Evolutionary conservation across 2,329 filamentous ascomycete species (phyloP).

Genomic region (Dryadomyces quercivorus): DNA sequence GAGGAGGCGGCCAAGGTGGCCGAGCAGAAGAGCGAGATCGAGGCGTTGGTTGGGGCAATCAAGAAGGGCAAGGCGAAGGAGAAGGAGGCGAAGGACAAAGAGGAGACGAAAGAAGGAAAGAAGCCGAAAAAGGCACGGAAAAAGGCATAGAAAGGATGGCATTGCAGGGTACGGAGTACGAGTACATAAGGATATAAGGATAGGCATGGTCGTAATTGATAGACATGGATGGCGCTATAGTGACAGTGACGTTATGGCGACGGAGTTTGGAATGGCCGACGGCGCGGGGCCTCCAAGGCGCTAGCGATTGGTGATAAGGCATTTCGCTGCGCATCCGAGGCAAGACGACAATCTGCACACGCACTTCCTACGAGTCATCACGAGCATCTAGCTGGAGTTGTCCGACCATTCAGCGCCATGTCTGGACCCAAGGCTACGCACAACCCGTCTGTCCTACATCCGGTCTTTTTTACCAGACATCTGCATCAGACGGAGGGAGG

Average conservation of each 20-base stretch:
- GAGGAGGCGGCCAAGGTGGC: constrained; percentile 12
- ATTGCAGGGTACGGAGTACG: too few relatives aligned
- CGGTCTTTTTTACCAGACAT: constrained; percentile 62
- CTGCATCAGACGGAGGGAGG: constrained; percentile 32
- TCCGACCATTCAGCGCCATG: not conserved
- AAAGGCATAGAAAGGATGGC: not conserved
- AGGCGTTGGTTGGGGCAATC: constrained; percentile 29
- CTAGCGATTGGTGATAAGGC: too few relatives aligned
- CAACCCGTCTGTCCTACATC: constrained; percentile 52
- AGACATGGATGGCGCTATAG: too few relatives aligned
- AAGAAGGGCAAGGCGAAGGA: constrained; percentile 23
- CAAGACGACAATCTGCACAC: too few relatives aligned
- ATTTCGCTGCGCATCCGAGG: too few relatives aligned
- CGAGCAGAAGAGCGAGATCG: constrained; percentile 22
- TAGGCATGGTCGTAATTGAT: too few relatives aligned
- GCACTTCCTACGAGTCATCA: too few relatives aligned
- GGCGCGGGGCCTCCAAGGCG: too few relatives aligned
- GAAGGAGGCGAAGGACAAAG: constrained; percentile 4
- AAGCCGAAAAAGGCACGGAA: not conserved
- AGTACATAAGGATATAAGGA: too few relatives aligned
- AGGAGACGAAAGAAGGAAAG: not conserved
- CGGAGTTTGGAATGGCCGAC: too few relatives aligned
- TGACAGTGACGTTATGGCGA: too few relatives aligned
- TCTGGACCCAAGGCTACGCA: constrained; percentile 16
- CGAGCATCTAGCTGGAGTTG: too few relatives aligned